Percentiles rank a stretch among this genome's conserved stretches.
phyloP scores from a whole-genome alignment of 2,329 filamentous ascomycete species.

The Colletotrichum magnum region DNA sequence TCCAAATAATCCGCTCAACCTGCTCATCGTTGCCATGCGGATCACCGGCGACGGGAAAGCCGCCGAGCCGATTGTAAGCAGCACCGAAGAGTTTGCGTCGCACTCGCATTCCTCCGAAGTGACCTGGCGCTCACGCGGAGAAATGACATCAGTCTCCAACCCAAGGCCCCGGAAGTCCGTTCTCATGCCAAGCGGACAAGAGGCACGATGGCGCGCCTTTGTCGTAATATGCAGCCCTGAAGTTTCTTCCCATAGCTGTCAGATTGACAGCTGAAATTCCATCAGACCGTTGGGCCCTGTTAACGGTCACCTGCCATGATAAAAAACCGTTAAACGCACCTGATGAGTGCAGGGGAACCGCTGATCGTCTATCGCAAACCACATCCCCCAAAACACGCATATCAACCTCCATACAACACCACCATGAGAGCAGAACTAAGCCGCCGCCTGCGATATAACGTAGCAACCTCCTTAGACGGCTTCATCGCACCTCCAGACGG shows the following conservation, averaged over 20 bases:
- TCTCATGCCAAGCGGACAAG: conserved; percentile 5
- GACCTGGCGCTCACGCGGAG: not conserved
- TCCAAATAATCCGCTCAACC: not conserved
- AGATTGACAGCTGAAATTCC: conserved; percentile 1
- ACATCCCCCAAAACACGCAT: too few species aligned
- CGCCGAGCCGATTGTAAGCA: not conserved
- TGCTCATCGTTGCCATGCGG: too few species aligned
- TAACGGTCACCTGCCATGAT: not conserved
- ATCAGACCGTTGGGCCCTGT: not conserved
- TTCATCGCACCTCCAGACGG: conserved; percentile 51
- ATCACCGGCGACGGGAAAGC: not conserved
- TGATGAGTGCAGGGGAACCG: not conserved
- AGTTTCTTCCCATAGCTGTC: not conserved
- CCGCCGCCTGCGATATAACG: conserved; percentile 49
- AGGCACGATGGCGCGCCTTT: not conserved
- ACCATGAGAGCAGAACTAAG: conserved; percentile 15
- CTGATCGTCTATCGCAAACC: conserved; percentile 7
- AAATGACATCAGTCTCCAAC: conserved; percentile 29
- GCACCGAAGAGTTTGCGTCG: not conserved
- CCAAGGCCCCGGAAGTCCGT: conserved; percentile 24
- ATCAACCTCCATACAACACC: not conserved
- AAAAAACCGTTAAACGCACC: too few species aligned
- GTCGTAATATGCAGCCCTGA: not conserved
- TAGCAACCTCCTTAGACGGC: conserved; percentile 52
- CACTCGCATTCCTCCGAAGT: not conserved